A percentile compares a stretch with the other conserved stretches of the same genome.
phyloP scores from a whole-genome alignment of 179 eudicot species.

The Sideroxylon spinosum region DNA sequence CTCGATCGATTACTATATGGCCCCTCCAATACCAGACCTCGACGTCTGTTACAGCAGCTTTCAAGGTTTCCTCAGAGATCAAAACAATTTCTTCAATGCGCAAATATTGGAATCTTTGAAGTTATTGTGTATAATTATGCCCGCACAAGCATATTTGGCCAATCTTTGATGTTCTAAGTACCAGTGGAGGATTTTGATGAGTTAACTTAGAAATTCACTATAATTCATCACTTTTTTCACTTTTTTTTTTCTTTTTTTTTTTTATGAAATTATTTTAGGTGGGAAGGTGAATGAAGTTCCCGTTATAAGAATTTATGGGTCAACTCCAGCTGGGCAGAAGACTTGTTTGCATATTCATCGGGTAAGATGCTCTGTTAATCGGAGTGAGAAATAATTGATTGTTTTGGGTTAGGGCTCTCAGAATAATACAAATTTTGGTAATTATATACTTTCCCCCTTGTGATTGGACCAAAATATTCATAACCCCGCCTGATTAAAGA shows the following conservation, averaged over 20 bases:
- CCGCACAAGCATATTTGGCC: not conserved
- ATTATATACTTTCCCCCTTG: too few species aligned
- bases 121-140: not conserved
- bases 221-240: not conserved
- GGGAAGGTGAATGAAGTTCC: conserved; percentile 89
- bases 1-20: conserved; percentile 72
- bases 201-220: not conserved
- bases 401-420: not conserved
- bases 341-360: conserved; percentile 82
- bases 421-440: not conserved
- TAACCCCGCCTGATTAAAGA: too few species aligned
- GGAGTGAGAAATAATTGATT: not conserved
- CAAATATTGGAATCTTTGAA: not conserved
- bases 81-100: not conserved
- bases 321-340: conserved; percentile 91
- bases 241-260: not conserved
- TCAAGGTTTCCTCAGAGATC: conserved; percentile 46
- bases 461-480: too few species aligned
- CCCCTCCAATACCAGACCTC: conserved; percentile 63
- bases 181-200: not conserved
- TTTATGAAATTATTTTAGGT: conserved; percentile 34
- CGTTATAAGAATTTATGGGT: conserved; percentile 77
- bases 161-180: too few species aligned
- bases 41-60: conserved; percentile 72
- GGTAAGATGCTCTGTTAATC: conserved; percentile 37